These are phyloP conservation scores for Batrachochytrium dendrobatidis DNA, from an alignment of 371 early-diverging fungal genomes.

Conservation along the genomic window DNA sequence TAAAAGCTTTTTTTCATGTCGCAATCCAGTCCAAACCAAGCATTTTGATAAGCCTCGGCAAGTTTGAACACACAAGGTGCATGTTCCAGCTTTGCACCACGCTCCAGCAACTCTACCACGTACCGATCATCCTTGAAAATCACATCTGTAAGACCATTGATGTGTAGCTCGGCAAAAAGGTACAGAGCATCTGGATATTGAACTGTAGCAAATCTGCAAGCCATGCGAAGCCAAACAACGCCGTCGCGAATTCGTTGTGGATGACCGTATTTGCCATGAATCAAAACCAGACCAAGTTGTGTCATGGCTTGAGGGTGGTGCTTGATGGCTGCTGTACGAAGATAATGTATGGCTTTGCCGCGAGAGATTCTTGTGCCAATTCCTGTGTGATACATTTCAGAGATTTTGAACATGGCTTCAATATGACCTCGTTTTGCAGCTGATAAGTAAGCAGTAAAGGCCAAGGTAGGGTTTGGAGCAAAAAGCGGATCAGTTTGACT, in stretches of 20 bases:
- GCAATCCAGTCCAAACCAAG: constrained; percentile 55
- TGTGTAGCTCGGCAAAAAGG: constrained; percentile 67
- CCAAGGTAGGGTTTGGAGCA: constrained; percentile 27
- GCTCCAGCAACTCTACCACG: constrained; percentile 60
- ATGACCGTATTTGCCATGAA: constrained; percentile 63
- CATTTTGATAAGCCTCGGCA: constrained; percentile 75
- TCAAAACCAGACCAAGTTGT: constrained; percentile 47
- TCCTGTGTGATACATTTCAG: constrained; percentile 29
- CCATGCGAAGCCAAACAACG: constrained; percentile 71
- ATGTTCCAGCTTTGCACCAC: constrained; percentile 72
- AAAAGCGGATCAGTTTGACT: no score
- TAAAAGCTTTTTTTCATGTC: constrained; percentile 64
- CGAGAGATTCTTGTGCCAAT: constrained; percentile 19
- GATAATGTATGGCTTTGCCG: constrained; percentile 25
- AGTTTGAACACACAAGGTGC: constrained; percentile 68
- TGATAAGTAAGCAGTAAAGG: constrained; percentile 27
- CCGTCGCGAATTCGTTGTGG: constrained; percentile 61
- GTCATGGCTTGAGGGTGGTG: constrained; percentile 42
- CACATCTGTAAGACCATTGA: constrained; percentile 59
- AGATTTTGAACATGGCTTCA: constrained; percentile 31
- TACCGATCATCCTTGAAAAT: constrained; percentile 68
- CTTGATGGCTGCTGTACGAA: constrained; percentile 30
- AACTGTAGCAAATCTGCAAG: constrained; percentile 63
- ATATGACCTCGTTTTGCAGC: constrained; percentile 28
- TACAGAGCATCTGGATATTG: constrained; percentile 75